Evolutionary conservation across 177 flowering plant genomes (phyloP).

Genomic region (Vitis hybrid): DNA sequence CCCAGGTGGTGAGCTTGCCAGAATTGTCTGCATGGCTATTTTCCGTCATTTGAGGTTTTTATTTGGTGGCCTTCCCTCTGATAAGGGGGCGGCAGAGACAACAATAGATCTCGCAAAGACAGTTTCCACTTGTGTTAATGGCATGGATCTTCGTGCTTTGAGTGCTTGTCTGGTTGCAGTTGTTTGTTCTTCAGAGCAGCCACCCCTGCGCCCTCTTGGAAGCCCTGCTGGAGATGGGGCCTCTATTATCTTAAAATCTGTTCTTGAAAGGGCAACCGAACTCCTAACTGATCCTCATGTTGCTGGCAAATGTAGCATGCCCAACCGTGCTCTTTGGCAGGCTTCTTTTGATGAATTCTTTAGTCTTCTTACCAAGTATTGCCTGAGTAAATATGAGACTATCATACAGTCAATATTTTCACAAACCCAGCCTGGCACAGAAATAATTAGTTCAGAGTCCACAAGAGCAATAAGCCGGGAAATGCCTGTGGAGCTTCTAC

Average conservation of each 20-base stretch:
- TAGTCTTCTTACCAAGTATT: constrained; percentile 78
- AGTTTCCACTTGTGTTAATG: constrained; percentile 53
- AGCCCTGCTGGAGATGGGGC: constrained; percentile 90
- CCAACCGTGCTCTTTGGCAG: constrained; percentile 78
- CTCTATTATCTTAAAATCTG: constrained; percentile 57
- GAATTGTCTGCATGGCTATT: constrained; percentile 89
- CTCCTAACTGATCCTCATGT: constrained; percentile 60
- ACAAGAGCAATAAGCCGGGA: constrained; percentile 25
- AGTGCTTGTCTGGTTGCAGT: constrained; percentile 94
- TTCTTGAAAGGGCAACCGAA: constrained; percentile 75
- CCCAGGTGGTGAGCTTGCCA: constrained; percentile 80
- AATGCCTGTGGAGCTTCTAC: constrained; percentile 33
- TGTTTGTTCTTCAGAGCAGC: constrained; percentile 91
- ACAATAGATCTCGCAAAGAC: constrained; percentile 52
- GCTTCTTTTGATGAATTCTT: constrained; percentile 91
- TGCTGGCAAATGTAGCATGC: constrained; percentile 42
- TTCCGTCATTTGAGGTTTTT: constrained; percentile 86
- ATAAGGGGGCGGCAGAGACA: constrained; percentile 61
- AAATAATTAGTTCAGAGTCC: constrained; percentile 15
- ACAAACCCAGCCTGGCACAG: constrained; percentile 21
- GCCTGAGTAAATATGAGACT: constrained; percentile 74
- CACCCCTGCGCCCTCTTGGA: constrained; percentile 89
- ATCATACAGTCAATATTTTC: constrained; percentile 60
- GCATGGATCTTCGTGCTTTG: constrained; percentile 83
- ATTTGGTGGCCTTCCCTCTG: constrained; percentile 82